Conservation (phyloP, 2,329 filamentous ascomycete genomes). For the Byssothecium circinans region DNA sequence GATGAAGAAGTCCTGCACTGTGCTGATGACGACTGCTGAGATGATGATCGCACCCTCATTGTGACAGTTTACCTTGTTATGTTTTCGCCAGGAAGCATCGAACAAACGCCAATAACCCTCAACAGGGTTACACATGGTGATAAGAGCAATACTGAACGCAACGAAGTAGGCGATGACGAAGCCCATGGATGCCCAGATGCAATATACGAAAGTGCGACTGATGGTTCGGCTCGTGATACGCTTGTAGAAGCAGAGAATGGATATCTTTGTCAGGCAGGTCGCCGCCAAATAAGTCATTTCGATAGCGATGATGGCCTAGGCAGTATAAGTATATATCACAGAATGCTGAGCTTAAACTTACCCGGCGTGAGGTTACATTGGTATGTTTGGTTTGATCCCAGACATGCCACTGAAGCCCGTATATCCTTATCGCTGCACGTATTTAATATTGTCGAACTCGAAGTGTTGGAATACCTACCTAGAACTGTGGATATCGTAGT, state of each 20-base stretch:
- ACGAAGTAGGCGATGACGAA: constrained; percentile 45
- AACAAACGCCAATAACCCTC: constrained; percentile 47
- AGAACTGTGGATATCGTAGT: constrained; percentile 30
- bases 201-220: constrained; percentile 40
- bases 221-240: constrained; percentile 43
- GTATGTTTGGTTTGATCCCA: constrained; percentile 36
- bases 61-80: constrained; percentile 38
- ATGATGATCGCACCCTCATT: constrained; percentile 45
- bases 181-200: constrained; percentile 41
- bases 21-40: constrained; percentile 43
- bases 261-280: constrained; percentile 36
- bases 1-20: constrained; percentile 46
- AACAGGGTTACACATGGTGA: constrained; percentile 44
- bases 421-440: constrained; percentile 26
- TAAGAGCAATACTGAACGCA: constrained; percentile 39
- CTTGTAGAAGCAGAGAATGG: constrained; percentile 47
- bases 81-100: constrained; percentile 33
- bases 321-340: background rate
- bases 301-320: constrained; percentile 33
- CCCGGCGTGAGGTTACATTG: constrained; percentile 25
- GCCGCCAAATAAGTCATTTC: constrained; percentile 34
- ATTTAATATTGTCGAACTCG: too few relatives aligned
- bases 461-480: constrained; percentile 17
- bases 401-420: constrained; percentile 37
- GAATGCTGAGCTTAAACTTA: constrained; percentile 5